Conservation (phyloP, 176 grass and related monocot species). For the Oryza punctata region DNA sequence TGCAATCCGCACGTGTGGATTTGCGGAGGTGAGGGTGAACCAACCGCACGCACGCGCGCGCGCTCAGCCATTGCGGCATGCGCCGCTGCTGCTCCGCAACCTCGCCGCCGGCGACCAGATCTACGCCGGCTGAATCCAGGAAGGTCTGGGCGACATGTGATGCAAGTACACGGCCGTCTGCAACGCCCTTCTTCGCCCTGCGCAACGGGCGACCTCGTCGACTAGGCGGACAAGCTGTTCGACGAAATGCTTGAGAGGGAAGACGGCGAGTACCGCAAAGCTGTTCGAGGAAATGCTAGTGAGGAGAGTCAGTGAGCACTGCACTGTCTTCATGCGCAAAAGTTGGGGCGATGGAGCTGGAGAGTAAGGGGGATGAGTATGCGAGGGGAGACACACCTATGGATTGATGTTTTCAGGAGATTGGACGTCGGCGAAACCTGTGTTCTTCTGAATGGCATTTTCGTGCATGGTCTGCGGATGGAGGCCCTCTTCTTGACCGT, state of each 20-base stretch:
- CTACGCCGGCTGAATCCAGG: background rate
- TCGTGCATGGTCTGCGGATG: conserved; percentile 53
- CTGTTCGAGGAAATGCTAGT: conserved; percentile 71
- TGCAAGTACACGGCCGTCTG: conserved; percentile 33
- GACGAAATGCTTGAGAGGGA: conserved; percentile 58
- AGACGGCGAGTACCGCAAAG: conserved; percentile 51
- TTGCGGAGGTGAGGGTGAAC: too few relatives aligned
- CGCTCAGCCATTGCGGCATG: too few relatives aligned
- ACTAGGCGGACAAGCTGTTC: conserved; percentile 56
- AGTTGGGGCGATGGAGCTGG: conserved; percentile 55
- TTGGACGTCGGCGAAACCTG: conserved; percentile 41
- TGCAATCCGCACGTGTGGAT: too few relatives aligned
- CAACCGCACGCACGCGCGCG: too few relatives aligned
- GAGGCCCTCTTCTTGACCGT: conserved; percentile 44
- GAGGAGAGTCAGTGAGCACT: conserved; percentile 55
- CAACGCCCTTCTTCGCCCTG: conserved; percentile 59
- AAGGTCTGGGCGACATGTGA: conserved; percentile 45
- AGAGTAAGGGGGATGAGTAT: conserved; percentile 57
- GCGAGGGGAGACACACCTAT: conserved; percentile 15
- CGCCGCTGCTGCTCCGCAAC: too few relatives aligned
- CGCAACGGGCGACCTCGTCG: conserved; percentile 23
- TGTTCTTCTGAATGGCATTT: conserved; percentile 75
- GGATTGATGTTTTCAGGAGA: conserved; percentile 60
- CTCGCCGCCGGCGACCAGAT: too few relatives aligned
- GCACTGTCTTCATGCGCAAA: conserved; percentile 61